Percentiles rank a stretch among this genome's conserved stretches.
Evolutionary conservation across 805 yeast genomes (phyloP).

Genomic region (Saccharomycopsis sp.): DNA sequence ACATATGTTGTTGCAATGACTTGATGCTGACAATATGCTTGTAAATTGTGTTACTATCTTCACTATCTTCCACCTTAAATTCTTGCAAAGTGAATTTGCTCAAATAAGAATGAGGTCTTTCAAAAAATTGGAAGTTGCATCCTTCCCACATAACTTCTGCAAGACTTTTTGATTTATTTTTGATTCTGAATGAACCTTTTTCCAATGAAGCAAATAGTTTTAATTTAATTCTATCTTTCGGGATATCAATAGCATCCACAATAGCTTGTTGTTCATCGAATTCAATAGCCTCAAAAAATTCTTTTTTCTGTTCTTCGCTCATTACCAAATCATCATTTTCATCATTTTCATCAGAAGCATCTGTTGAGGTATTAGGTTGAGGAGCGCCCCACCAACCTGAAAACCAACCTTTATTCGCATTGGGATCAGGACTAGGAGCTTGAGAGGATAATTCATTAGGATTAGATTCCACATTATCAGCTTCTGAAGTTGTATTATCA

Average conservation of each 20-base stretch:
- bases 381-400: conserved; percentile 56
- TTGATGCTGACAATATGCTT: conserved; percentile 83
- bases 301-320: conserved; percentile 82
- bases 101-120: conserved; percentile 69
- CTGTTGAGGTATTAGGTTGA: conserved; percentile 8
- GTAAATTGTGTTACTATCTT: conserved; percentile 61
- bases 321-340: conserved; percentile 35
- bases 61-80: conserved; percentile 77
- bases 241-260: conserved; percentile 48
- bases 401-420: conserved; percentile 45
- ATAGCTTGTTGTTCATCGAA: conserved; percentile 56
- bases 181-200: conserved; percentile 67
- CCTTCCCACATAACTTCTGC: conserved; percentile 81
- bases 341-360: conserved; percentile 19
- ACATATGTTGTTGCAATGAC: conserved; percentile 36
- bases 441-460: background rate
- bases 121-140: conserved; percentile 59
- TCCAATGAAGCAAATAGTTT: conserved; percentile 59
- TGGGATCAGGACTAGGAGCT: background rate
- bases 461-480: background rate
- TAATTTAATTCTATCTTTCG: conserved; percentile 61
- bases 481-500: conserved; percentile 1
- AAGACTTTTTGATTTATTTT: conserved; percentile 31
- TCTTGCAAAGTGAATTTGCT: conserved; percentile 69
- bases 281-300: conserved; percentile 87